Percentiles rank a stretch among this genome's conserved stretches.
Conservation (phyloP, 768 basidiomycete genomes). For the Clavaria fumosa region DNA sequence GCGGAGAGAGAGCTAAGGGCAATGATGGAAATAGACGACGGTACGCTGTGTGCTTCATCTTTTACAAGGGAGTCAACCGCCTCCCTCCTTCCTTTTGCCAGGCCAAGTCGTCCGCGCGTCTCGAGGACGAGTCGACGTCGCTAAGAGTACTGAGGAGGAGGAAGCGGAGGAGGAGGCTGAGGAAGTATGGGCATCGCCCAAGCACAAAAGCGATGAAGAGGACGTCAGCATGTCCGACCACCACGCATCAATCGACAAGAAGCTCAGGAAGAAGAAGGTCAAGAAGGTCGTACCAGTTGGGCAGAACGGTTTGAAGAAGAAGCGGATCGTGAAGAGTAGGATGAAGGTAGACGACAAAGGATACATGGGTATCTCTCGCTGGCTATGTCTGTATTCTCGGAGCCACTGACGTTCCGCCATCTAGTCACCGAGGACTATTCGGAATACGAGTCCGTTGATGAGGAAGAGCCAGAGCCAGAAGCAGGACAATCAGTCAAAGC, state of each 20-base stretch:
- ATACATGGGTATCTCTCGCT: constrained; percentile 44
- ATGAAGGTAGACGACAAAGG: constrained; percentile 47
- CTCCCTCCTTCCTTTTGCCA: no score
- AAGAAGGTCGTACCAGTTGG: constrained; percentile 57
- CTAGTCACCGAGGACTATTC: constrained; percentile 68
- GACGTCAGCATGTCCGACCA: constrained; percentile 24
- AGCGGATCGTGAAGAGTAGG: constrained; percentile 43
- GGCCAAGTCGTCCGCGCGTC: constrained; percentile 20
- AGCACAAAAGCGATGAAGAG: no score
- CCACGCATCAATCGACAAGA: constrained; percentile 15
- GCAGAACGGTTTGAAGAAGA: constrained; percentile 63
- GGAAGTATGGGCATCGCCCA: no score
- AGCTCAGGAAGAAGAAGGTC: constrained; percentile 25
- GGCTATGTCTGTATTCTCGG: neutral
- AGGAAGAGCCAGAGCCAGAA: constrained; percentile 26
- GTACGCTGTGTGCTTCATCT: neutral
- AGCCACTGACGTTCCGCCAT: neutral
- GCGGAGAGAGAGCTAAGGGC: neutral
- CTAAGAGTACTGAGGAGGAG: constrained; percentile 15
- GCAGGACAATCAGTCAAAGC: constrained; percentile 13
- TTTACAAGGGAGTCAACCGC: constrained; percentile 2
- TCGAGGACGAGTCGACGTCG: constrained; percentile 11
- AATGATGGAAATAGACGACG: neutral
- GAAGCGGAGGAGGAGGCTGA: no score
- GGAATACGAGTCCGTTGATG: constrained; percentile 64